Evolutionary conservation across 495 filamentous ascomycete species (phyloP).

Genomic region (Aspergillus baeticus): DNA sequence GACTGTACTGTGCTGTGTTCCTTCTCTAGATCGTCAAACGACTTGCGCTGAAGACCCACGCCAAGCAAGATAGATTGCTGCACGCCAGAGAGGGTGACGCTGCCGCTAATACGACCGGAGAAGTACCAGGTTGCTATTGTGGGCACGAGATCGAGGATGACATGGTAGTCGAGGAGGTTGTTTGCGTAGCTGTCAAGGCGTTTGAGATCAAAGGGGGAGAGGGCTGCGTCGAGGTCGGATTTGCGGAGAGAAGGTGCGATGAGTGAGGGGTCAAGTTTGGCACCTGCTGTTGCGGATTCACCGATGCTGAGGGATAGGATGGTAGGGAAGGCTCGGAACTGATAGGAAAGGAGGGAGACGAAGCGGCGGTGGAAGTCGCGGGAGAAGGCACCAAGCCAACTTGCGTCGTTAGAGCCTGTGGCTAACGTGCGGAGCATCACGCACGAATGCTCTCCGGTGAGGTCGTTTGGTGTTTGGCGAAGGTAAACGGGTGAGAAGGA

Average conservation of each 20-base stretch:
- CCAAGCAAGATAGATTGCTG: slow-evolving; percentile 85
- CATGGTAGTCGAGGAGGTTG: slow-evolving; percentile 96
- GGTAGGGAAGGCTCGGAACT: slow-evolving; percentile 83
- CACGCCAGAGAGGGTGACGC: slow-evolving; percentile 69
- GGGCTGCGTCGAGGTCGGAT: slow-evolving; percentile 63
- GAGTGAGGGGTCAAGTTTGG: slow-evolving; percentile 52
- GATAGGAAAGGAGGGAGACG: slow-evolving; percentile 81
- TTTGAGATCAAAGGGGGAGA: slow-evolving; percentile 93
- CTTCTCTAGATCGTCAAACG: slow-evolving; percentile 74
- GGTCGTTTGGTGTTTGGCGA: slow-evolving; percentile 90
- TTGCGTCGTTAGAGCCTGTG: slow-evolving; percentile 59
- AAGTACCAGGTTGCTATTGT: slow-evolving; percentile 80
- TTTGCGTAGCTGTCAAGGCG: slow-evolving; percentile 92
- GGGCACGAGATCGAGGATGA: slow-evolving; percentile 91
- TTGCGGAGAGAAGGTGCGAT: slow-evolving; percentile 60
- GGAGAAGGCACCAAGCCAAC: slow-evolving; percentile 87
- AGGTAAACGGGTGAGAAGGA: slow-evolving; percentile 91
- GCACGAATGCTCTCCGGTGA: slow-evolving; percentile 96
- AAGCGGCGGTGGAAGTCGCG: slow-evolving; percentile 93
- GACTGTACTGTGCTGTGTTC: slow-evolving; percentile 69
- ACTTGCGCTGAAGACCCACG: slow-evolving; percentile 86
- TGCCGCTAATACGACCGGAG: slow-evolving; percentile 63
- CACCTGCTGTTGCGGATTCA: slow-evolving; percentile 77
- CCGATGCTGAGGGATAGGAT: slow-evolving; percentile 83
- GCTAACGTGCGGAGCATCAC: slow-evolving; percentile 85